Evolutionary conservation across 1,284 basidiomycete genomes (phyloP).

Genomic region (Trichosporon asahii): DNA sequence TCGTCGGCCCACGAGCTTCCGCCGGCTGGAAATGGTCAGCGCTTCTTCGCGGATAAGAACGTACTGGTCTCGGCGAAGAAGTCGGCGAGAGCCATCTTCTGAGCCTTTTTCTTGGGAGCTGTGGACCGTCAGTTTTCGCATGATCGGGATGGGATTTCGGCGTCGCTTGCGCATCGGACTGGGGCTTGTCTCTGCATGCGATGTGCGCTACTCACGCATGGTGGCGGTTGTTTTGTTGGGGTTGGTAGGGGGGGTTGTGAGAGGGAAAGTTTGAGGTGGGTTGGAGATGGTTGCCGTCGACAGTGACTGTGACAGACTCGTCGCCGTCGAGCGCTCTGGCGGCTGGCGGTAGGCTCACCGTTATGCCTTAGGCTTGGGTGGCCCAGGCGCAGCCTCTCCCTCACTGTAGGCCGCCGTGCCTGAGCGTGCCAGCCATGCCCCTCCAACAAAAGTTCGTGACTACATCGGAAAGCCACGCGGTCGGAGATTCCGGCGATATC

Average conservation of each 20-base stretch:
- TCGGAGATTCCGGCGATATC: conserved; percentile 8
- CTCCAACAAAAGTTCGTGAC: neutral
- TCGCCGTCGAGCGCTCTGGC: conserved; percentile 1
- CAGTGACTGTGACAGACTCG: neutral
- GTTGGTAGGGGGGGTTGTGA: neutral
- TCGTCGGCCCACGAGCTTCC: conserved; percentile 17
- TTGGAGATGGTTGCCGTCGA: neutral
- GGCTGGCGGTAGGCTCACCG: neutral
- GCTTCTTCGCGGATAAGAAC: neutral
- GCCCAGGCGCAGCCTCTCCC: neutral
- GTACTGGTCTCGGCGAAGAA: conserved; percentile 82
- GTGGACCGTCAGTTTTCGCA: conserved; percentile 6
- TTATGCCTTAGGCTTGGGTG: too few species aligned
- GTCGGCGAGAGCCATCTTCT: conserved; percentile 85
- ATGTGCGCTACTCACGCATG: neutral
- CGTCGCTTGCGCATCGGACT: neutral
- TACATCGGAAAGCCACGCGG: neutral
- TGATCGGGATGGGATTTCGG: neutral
- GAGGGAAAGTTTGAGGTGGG: neutral
- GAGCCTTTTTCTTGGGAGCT: conserved; percentile 64
- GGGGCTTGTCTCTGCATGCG: neutral
- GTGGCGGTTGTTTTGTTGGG: neutral
- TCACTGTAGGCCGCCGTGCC: neutral
- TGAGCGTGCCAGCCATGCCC: neutral
- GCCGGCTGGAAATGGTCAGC: conserved; percentile 13